A percentile compares a stretch with the other conserved stretches of the same genome.
These are phyloP conservation scores for Dendrobium huoshanense DNA, from an alignment of 106 monocot species.

Conservation along the genomic window DNA sequence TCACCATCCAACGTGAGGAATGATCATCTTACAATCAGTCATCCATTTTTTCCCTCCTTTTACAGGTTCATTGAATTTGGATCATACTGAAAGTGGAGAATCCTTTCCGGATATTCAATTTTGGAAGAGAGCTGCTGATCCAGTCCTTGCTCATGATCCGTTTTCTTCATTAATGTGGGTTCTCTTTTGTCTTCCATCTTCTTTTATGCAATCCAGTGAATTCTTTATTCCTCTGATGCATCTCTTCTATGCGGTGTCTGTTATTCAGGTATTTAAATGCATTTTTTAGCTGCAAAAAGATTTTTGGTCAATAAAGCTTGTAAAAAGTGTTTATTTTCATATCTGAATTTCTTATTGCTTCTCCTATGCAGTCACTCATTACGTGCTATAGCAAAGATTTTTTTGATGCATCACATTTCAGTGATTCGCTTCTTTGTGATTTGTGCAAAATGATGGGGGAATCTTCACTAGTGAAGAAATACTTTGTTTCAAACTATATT, in stretches of 20 bases:
- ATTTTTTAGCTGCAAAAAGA: conserved; percentile 3
- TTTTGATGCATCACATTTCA: conserved; percentile 44
- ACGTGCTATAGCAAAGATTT: conserved; percentile 53
- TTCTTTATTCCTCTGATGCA: conserved; percentile 66
- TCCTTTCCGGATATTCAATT: conserved; percentile 53
- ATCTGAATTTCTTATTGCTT: neutral
- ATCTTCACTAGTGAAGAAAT: conserved; percentile 36
- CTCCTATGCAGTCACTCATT: conserved; percentile 57
- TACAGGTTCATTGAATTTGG: conserved; percentile 38
- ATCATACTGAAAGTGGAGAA: conserved; percentile 23
- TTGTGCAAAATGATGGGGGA: conserved; percentile 46
- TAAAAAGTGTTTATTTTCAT: neutral
- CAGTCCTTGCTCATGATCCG: conserved; percentile 80
- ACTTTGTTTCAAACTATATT: conserved; percentile 54
- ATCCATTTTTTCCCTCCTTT: neutral
- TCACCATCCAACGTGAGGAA: neutral
- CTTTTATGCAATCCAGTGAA: conserved; percentile 58
- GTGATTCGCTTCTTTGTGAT: conserved; percentile 37
- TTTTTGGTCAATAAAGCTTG: neutral
- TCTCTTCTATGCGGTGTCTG: conserved; percentile 78
- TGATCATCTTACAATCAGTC: neutral
- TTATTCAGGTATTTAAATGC: conserved; percentile 66
- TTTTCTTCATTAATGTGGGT: conserved; percentile 74
- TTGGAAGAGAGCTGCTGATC: conserved; percentile 69
- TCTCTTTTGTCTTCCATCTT: conserved; percentile 75